Evolutionary conservation across 31 red algal genomes (phyloP).

Genomic region (Asparagopsis taxiformis): DNA sequence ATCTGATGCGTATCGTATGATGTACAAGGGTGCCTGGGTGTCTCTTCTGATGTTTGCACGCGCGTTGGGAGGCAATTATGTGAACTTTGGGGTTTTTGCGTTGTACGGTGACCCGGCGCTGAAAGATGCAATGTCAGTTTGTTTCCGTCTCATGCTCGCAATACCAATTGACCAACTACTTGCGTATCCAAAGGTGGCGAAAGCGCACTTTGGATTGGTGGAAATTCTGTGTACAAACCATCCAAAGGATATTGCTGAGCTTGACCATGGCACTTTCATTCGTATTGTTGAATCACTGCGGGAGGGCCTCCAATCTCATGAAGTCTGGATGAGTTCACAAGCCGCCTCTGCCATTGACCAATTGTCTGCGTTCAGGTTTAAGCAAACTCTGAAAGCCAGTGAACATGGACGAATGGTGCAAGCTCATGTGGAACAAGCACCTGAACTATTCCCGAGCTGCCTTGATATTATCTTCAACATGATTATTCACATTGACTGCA

Average conservation of each 20-base stretch:
- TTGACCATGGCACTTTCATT: slow-evolving; percentile 67
- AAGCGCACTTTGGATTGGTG: slow-evolving; percentile 77
- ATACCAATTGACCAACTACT: slow-evolving; percentile 82
- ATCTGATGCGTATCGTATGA: slow-evolving; percentile 59
- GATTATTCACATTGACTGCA: slow-evolving; percentile 75
- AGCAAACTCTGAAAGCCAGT: slow-evolving; percentile 57
- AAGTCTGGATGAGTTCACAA: slow-evolving; percentile 86
- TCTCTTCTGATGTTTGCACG: slow-evolving; percentile 64
- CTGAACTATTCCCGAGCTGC: slow-evolving; percentile 74
- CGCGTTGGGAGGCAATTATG: slow-evolving; percentile 77
- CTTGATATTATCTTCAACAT: slow-evolving; percentile 80
- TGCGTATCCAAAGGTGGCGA: slow-evolving; percentile 83
- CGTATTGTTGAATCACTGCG: slow-evolving; percentile 71
- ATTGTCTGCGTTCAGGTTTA: slow-evolving; percentile 81
- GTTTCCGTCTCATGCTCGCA: slow-evolving; percentile 50
- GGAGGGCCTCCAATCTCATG: slow-evolving; percentile 83
- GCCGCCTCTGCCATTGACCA: slow-evolving; percentile 76
- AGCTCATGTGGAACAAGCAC: slow-evolving; percentile 56
- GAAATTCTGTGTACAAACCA: slow-evolving; percentile 77
- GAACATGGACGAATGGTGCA: slow-evolving; percentile 61
- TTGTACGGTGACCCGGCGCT: slow-evolving; percentile 87
- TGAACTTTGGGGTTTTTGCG: slow-evolving; percentile 91
- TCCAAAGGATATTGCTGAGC: slow-evolving; percentile 53
- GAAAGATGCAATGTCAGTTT: slow-evolving; percentile 66
- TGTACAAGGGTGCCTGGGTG: slow-evolving; percentile 89